Base-by-base conservation (phyloP, 495 filamentous ascomycete species). In the Aspergillus saccharolyticus region DNA sequence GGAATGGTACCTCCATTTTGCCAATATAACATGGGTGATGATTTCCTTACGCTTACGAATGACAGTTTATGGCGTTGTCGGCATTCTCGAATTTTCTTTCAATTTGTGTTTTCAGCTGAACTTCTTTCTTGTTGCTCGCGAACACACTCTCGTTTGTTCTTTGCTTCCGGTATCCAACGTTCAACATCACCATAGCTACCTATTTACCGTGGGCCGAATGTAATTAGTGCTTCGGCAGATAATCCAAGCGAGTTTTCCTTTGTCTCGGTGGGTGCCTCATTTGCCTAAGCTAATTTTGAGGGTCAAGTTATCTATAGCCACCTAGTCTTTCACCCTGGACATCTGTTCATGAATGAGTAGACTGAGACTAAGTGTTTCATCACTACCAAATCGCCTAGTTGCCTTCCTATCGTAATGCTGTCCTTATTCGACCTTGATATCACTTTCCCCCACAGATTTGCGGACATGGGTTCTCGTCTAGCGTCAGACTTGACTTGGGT, bases 151-250 rank as follows among this genome's bases (percentile, higher is more conserved):
- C 17, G 46, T 45, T 47, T 46, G 43, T 33, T 16, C 53, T 46
- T 28, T 45, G 15, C 52, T 45, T n/a, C 5, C 16, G 15, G 4
- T 39, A 9, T 39, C 33, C 7, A 39, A 5, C 10, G 33, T 39
- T 39, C 10, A 39, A 39, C 33, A 12, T 12, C 33, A 39, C 14
- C 33, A 39, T 39, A 39, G 14, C 33, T 15, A 39, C 33, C 22
- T 28, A 50, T 50, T 20, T 50, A 16, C 22, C 20, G 15, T 28
- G 16, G 18, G 17, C 47, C 28, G 47, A 28, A 30, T 50, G 47
- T 50, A 50, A 50, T 12, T 50, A 50, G 21, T 50, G 47, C 9
- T 50, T 28, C 28, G 28, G 47, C 47, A 50, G 47, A 50, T 33
- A 50, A 50, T 50, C n/a, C 47, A 24, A 50, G 22, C 47, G n/a